A percentile compares a stretch with the other conserved stretches of the same genome.
These are phyloP conservation scores for Helicocarpus griseus DNA, from an alignment of 2,329 filamentous ascomycete species.

Conservation along the genomic window DNA sequence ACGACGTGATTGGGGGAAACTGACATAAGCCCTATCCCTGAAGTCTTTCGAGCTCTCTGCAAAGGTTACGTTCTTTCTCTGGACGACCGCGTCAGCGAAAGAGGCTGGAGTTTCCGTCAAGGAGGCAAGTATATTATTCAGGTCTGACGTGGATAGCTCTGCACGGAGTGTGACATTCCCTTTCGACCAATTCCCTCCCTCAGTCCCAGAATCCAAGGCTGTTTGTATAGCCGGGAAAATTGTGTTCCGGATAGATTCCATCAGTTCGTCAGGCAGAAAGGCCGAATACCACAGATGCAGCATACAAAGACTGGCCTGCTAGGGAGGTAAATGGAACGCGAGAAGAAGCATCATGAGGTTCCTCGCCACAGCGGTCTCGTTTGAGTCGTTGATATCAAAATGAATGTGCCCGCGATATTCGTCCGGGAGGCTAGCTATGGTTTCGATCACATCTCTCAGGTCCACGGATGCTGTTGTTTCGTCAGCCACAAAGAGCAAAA, in stretches of 20 bases:
- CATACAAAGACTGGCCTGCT: slow-evolving; percentile 23
- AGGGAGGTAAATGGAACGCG: slow-evolving; percentile 14
- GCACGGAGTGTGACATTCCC: not conserved
- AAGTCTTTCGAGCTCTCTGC: slow-evolving; percentile 23
- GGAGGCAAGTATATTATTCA: not conserved
- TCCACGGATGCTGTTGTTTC: slow-evolving; percentile 35
- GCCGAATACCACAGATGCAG: slow-evolving; percentile 41
- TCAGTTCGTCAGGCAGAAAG: slow-evolving; percentile 18
- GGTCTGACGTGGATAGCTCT: not conserved
- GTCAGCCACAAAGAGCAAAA: not conserved
- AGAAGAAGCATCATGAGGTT: slow-evolving; percentile 34
- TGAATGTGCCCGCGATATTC: slow-evolving; percentile 17
- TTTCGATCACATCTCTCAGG: slow-evolving; percentile 35
- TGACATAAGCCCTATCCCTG: slow-evolving; percentile 21
- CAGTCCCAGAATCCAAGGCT: slow-evolving; percentile 26
- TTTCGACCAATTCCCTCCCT: not conserved
- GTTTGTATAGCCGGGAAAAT: slow-evolving; percentile 26
- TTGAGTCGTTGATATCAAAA: slow-evolving; percentile 32
- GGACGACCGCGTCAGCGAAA: slow-evolving; percentile 16
- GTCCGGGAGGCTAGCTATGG: slow-evolving; percentile 25
- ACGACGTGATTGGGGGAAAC: slow-evolving; percentile 18
- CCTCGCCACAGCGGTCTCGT: slow-evolving; percentile 29
- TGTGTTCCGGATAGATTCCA: slow-evolving; percentile 14
- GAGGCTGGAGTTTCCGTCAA: not conserved
- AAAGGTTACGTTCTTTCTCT: slow-evolving; percentile 22